Conservation (phyloP, 2,329 filamentous ascomycete genomes). For the Colletotrichum truncatum region DNA sequence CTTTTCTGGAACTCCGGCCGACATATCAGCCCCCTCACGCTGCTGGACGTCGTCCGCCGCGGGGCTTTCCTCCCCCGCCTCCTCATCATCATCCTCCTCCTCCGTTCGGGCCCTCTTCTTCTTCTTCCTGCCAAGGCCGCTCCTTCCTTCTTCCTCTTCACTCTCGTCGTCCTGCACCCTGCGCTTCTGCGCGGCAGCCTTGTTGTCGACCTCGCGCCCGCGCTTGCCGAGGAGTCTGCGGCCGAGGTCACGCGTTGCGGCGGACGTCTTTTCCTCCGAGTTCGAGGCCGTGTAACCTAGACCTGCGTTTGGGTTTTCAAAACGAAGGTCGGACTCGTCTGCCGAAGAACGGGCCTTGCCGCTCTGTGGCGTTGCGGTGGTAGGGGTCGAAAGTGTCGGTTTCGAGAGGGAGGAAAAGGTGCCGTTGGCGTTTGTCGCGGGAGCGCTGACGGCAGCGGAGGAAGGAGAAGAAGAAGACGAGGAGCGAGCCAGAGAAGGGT, state of each 20-base stretch:
- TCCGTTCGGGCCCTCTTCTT: conserved; percentile 34
- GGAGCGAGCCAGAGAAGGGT: conserved; percentile 23
- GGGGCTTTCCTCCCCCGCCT: neutral
- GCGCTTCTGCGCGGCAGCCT: conserved; percentile 20
- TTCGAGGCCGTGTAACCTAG: conserved; percentile 47
- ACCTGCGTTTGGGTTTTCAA: conserved; percentile 46
- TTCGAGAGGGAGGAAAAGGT: conserved; percentile 32
- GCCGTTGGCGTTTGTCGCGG: neutral
- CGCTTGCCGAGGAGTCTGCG: conserved; percentile 39
- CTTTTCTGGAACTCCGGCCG: neutral
- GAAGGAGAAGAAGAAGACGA: neutral
- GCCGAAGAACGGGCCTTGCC: neutral
- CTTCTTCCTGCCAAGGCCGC: conserved; percentile 49
- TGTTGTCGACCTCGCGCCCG: conserved; percentile 2
- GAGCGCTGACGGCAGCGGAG: neutral
- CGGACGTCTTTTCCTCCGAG: conserved; percentile 37
- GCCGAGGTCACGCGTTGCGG: conserved; percentile 39
- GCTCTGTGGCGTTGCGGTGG: neutral
- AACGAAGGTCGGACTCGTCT: conserved; percentile 29
- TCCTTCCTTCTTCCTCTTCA: conserved; percentile 45
- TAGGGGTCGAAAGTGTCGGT: neutral
- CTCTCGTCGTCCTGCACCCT: conserved; percentile 36
- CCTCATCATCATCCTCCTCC: conserved; percentile 12
- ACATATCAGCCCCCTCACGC: neutral
- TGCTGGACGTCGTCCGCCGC: neutral